Base-by-base conservation (phyloP, 495 filamentous ascomycete species). In the Penicillium cataractarum region DNA sequence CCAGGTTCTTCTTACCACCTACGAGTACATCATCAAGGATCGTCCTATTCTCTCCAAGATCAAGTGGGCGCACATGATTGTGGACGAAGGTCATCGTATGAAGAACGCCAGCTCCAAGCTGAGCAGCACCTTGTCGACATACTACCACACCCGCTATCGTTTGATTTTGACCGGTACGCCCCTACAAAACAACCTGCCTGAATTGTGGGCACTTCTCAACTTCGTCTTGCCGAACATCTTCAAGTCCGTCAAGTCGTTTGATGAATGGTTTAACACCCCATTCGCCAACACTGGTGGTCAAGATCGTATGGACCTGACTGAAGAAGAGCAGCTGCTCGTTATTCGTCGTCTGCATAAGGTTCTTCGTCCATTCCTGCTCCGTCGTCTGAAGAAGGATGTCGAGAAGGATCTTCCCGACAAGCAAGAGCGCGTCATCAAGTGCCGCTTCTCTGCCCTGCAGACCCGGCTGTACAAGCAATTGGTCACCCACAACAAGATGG, bases 21-120 rank as follows among this genome's bases (percentile, higher is more conserved):
- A 98, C 77, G 95, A 99, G 76, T 99, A 97, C 81, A 97, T 99
- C 75, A 99, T 99, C 81, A 98, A 97, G 80, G 95, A 99, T 69
- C 89, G 94, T 26, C 93, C 93, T 1, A 81, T 99, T 55, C 81
- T 99, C 32, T 92, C 89, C 78, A 98, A 97, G 81, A 90, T 99
- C 72, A 97, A 97, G 75, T 99, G 95, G 95, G 89, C 95, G 55
- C 96, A 99, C 78, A 98, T 99, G 95, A 97, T 99, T 65, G 96
- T 99, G 57, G 95, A 99, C 67, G 95, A 99, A 81, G 95, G 95
- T 76, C 95, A 99, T 77, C 93, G 95, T 70, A 99, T 99, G 95
- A 99, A 99, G 85, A 99, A 99, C 76, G 81, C 91, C n/a, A 88
- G 92, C 63, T 99, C 95, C 17, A 99, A 99, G 78, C 84, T 99